These are phyloP conservation scores for Tulasnella calospora DNA, from an alignment of 768 basidiomycete genomes.

Conservation along the genomic window DNA sequence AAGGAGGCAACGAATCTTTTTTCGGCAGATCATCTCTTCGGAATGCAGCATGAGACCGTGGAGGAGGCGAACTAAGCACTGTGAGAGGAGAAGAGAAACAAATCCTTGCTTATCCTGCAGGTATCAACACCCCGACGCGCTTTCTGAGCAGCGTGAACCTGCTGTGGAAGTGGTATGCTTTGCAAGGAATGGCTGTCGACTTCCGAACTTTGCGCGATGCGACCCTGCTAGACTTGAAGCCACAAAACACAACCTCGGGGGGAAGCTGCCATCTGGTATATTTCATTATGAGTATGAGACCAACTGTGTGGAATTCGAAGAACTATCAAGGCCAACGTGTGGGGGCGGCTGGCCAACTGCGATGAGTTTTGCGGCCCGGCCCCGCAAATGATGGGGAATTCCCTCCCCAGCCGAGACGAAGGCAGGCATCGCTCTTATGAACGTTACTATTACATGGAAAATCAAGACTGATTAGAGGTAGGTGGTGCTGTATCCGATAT, in stretches of 20 bases:
- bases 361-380: not conserved
- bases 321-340: not conserved
- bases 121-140: not conserved
- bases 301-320: not conserved
- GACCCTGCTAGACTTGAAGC: not conserved
- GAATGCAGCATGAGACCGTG: too few relatives aligned
- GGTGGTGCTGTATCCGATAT: not conserved
- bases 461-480: not conserved
- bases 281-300: not conserved
- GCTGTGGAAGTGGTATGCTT: not conserved
- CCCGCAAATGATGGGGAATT: not conserved
- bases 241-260: not conserved
- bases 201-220: not conserved
- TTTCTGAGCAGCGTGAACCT: not conserved
- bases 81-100: too few relatives aligned
- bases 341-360: not conserved
- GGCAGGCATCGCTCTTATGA: not conserved
- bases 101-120: too few relatives aligned
- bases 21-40: too few relatives aligned
- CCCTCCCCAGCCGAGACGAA: not conserved
- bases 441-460: not conserved
- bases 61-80: too few relatives aligned
- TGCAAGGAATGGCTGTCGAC: too few relatives aligned
- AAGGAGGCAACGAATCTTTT: not conserved
- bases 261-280: not conserved